Evolutionary conservation across 2,329 filamentous ascomycete species (phyloP).

Genomic region (Aschersonia sp.): DNA sequence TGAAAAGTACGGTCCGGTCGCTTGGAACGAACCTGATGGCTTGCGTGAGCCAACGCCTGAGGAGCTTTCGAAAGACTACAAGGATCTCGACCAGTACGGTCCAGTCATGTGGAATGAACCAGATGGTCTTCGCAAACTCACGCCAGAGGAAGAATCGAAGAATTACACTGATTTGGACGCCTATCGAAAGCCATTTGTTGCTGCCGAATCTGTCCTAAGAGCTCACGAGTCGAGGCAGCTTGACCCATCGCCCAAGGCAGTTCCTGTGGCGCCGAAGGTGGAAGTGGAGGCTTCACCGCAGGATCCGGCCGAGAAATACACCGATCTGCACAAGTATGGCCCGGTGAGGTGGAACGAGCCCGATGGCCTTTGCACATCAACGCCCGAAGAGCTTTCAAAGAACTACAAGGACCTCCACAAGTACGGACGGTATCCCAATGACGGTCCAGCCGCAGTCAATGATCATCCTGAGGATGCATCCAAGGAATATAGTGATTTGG

Average conservation of each 20-base stretch:
- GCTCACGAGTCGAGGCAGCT: slow-evolving; percentile 6
- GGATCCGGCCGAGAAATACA: slow-evolving; percentile 1
- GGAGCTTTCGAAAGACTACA: slow-evolving; percentile 24
- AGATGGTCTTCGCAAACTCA: slow-evolving; percentile 15
- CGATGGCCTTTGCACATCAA: slow-evolving; percentile 4
- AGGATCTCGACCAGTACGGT: slow-evolving; percentile 20
- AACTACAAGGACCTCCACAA: slow-evolving; percentile 14
- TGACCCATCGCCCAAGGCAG: slow-evolving; percentile 3
- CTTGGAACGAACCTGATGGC: slow-evolving; percentile 22
- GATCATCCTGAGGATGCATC: slow-evolving; percentile 19
- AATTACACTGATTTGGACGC: slow-evolving; percentile 21
- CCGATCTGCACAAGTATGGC: slow-evolving; percentile 7
- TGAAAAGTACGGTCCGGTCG: slow-evolving; percentile 18
- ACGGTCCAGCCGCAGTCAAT: slow-evolving; percentile 9
- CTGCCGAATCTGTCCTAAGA: slow-evolving; percentile 4
- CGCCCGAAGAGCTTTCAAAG: slow-evolving; percentile 15
- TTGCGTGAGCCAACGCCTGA: slow-evolving; percentile 15
- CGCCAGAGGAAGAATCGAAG: slow-evolving; percentile 23
- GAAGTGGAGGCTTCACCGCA: not conserved
- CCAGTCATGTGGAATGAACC: slow-evolving; percentile 22
- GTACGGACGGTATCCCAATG: slow-evolving; percentile 12
- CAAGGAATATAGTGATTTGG: slow-evolving; percentile 21
- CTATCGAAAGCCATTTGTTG: slow-evolving; percentile 11
- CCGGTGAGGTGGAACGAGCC: slow-evolving; percentile 5
- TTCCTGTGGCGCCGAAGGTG: slow-evolving; percentile 5